Evolutionary conservation across 805 yeast genomes (phyloP), one percentile per base, ranked within the genome.

Genomic region (Saccharomycopsis fibuligera): DNA sequence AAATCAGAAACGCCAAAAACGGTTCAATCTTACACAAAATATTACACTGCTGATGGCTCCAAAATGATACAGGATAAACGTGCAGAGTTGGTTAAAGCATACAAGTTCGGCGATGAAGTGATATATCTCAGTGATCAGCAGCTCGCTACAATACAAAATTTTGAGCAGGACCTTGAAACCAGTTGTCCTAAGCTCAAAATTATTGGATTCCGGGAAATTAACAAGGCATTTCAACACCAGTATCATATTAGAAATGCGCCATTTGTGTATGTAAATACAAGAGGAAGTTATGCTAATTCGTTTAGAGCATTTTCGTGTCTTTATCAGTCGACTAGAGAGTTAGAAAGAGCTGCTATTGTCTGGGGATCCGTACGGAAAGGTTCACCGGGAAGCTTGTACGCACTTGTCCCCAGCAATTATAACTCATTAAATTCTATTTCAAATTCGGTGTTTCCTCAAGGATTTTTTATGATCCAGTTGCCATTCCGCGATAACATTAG

Each of bases 401-500:
- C 83, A 1, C 56, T 89, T 49, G 67, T 79, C 30, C 84, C 95
- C 0, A 75, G 84, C 0, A 57, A 54, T 5, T 43, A 44, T 14
- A 50, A 44, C 23, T 6, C 41, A 21, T 42, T 42, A 19, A 17
- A 33, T 9, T 31, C 41, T n/a, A n/a, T 30, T 9, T 24, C 47
- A n/a, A 30, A 25, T 16, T 31, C 44, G 33, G 30, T 35, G 3
- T 65, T 72, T 27, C 84, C 91, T 0, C 79, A 84, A 49, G 96
- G 96, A 0, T 76, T 91, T 53, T 79, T 82, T 43, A 62, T 89
- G 48, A 71, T 84, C 6, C 70, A 73, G 27, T 57, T 86, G 21
- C 96, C 98, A 1, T 84, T 76, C 69, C 64, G 77, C 14, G 95
- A 88, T 56, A 91, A 87, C 60, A 63, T 88, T 3, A 69, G 97